phyloP scores from a whole-genome alignment of 176 grass and related monocot species.

The Themeda triandra region DNA sequence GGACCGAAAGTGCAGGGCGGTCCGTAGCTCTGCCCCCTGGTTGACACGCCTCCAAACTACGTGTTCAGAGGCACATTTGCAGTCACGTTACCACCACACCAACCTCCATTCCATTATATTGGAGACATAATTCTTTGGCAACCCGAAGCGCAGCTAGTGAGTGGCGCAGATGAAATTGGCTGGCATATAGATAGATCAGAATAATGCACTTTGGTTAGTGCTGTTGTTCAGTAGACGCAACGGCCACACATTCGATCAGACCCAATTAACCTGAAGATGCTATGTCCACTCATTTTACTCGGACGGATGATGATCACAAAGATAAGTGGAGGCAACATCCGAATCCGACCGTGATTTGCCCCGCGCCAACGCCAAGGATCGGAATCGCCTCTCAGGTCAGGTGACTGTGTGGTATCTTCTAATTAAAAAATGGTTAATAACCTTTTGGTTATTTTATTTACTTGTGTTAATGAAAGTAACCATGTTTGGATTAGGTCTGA shows the following conservation, averaged over 20 bases:
- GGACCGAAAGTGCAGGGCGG: neutral
- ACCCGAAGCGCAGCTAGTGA: neutral
- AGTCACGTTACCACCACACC: conserved; percentile 28
- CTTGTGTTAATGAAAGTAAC: neutral
- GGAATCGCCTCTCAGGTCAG: neutral
- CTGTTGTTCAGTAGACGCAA: neutral
- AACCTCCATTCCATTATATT: conserved; percentile 11
- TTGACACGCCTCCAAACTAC: neutral
- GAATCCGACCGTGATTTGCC: neutral
- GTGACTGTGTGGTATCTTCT: neutral
- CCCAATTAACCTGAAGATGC: neutral
- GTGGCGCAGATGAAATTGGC: neutral
- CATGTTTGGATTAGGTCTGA: conserved; percentile 27
- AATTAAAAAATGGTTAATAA: neutral
- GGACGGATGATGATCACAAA: neutral
- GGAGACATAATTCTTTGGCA: neutral
- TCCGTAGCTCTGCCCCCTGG: neutral
- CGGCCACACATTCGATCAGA: neutral
- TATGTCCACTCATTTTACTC: neutral
- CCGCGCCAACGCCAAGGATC: neutral
- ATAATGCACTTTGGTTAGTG: neutral
- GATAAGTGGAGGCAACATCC: neutral
- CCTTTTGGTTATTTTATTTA: neutral
- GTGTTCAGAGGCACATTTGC: neutral
- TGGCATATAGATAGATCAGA: neutral